Base-by-base conservation (phyloP, 1,139 yeast species). In the Yamadazyma trypodendri region DNA sequence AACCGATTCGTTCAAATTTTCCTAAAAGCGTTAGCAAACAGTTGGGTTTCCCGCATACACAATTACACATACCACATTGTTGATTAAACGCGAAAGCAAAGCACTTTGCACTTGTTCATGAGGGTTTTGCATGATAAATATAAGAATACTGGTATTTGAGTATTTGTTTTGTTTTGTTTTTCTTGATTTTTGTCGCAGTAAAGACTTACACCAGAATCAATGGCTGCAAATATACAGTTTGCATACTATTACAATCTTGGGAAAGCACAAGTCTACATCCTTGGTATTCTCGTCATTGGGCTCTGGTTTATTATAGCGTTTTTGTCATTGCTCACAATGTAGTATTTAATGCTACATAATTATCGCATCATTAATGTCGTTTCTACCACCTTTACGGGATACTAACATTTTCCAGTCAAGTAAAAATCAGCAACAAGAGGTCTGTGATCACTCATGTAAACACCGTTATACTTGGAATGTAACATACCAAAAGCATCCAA, bases 91-190 rank as follows among this genome's bases (percentile, higher is more conserved):
- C 17, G 88, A 76, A 41, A 86, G 69, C 30, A 88, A 68, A 13
- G 89, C 89, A 45, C 79, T 83, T 54, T 89, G 96, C 7, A 80
- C 86, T 54, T 84, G 87, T 52, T 86, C 95, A 55, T 88, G 94
- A 3, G 96, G 97, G 52, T 88, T 88, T 62, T 86, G 92, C 95
- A 86, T 84, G 9, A 30, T 32, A 11, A n/a, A 24, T 14, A 3
- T 13, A 9, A 11, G 7, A 23, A 23, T 11, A 23, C 25, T 7
- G 8, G 9, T 6, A 24, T 5, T 24, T 4, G 4, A n/a, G 28
- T 8, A 6, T n/a, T 24, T 16, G 21, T 7, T 25, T 21, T 25
- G 29, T 33, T 25, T 34, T 14, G 28, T 21, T 22, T 28, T 28
- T 16, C 12, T 24, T 14, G 28, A 23, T 22, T 13, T 24, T 18